Evolutionary conservation across 371 early-diverging fungal genomes (phyloP), one percentile per base, ranked within the genome.

Genomic region (Phascolomyces articulosus): DNA sequence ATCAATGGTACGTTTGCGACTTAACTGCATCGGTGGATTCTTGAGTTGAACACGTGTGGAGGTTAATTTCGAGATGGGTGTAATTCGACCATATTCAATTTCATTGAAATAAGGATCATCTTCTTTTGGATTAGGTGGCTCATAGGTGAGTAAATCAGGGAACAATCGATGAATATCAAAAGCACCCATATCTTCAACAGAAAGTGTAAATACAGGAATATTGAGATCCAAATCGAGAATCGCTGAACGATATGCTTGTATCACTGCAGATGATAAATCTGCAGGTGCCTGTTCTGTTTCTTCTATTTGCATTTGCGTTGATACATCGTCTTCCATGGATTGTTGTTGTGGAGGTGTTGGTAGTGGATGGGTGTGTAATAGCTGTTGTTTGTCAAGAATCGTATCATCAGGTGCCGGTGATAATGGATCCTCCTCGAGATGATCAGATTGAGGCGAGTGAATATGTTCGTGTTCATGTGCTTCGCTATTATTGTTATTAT

Each of bases 81-180:
- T 64, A 13, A 79, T 72, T 4, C 73, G 64, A 15, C 72, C 70
- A 34, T 75, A 77, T 54, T 82, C 82, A 10, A 67, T 38, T 58
- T 82, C 78, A 38, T 82, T 72, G 64, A 79, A 75, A 58, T 79
- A 82, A 7, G 79, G 74, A 53, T 82, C 82, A 16, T 75, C 58
- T 1, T 68, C 71, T 18, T 75, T 69, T 10, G 79, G 74, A 44
- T 77, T 71, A 16, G 83, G 83, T 21, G 80, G 77, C 26, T 73
- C 78, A 55, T 80, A 83, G 6, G 73, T 54, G 15, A 80, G 77
- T 3, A 78, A 26, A 29, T 83, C 83, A 3, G 80, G 77, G 55
- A 83, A 83, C 18, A 80, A 68, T 0, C 74, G 49, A 18, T 73
- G 62, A 55, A 76, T 64, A 58, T 79, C 77, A 15, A 60, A 26